Conservation (phyloP, 2,329 filamentous ascomycete genomes). For the Exophiala calicioides region DNA sequence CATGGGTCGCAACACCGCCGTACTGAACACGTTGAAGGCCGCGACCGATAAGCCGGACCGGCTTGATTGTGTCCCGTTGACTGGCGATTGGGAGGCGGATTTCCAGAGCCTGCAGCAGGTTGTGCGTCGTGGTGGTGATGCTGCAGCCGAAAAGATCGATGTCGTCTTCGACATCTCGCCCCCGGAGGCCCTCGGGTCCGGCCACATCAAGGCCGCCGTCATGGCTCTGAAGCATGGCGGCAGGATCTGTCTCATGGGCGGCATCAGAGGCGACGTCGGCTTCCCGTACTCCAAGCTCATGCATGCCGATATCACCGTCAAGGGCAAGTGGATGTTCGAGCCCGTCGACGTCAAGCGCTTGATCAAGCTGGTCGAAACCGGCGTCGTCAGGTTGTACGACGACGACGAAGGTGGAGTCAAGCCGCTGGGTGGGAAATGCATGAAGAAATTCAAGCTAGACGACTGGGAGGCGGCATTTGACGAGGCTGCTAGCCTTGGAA, state of each 20-base stretch:
- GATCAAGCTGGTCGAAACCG: constrained; percentile 28
- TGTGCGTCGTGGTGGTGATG: no score
- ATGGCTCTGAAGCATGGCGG: constrained; percentile 32
- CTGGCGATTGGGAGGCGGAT: constrained; percentile 44
- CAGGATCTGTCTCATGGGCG: constrained; percentile 30
- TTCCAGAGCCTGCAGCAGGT: constrained; percentile 36
- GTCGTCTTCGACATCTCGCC: constrained; percentile 54
- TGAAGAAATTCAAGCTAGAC: constrained; percentile 14
- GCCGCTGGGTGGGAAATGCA: constrained; percentile 4
- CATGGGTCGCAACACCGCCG: constrained; percentile 44
- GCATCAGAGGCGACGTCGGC: constrained; percentile 23
- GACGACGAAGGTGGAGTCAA: neutral
- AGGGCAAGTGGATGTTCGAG: constrained; percentile 34
- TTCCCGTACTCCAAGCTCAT: constrained; percentile 26
- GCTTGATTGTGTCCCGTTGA: constrained; percentile 45
- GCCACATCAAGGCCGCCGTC: constrained; percentile 43
- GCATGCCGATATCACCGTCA: constrained; percentile 25
- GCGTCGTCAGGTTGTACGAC: constrained; percentile 24
- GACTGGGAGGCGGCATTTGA: constrained; percentile 21
- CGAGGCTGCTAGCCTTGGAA: constrained; percentile 5
- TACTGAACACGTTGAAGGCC: constrained; percentile 10
- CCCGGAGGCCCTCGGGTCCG: constrained; percentile 38
- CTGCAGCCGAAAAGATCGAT: constrained; percentile 42
- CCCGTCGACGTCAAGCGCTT: constrained; percentile 24
- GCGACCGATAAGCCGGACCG: constrained; percentile 12